Conservation (phyloP, 2,329 filamentous ascomycete species). For the Nemania sp. region DNA sequence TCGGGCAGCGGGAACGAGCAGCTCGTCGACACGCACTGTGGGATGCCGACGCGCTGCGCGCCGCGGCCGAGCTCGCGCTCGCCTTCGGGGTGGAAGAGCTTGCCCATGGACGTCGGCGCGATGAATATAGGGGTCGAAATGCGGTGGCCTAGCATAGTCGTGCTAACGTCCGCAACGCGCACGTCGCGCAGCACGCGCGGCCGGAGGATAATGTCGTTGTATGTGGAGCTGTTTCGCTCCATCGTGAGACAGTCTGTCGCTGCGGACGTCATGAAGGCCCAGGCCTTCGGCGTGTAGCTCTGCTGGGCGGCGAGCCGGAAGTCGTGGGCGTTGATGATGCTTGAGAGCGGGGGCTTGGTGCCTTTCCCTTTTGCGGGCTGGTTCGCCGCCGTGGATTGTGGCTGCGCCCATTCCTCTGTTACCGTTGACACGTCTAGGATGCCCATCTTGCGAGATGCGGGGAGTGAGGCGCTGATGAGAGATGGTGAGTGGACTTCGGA, state of each 20-base stretch:
- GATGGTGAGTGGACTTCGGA: constrained; percentile 62
- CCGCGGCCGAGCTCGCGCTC: constrained; percentile 69
- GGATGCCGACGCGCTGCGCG: constrained; percentile 62
- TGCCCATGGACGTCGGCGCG: constrained; percentile 73
- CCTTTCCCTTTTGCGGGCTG: constrained; percentile 20
- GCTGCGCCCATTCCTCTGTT: constrained; percentile 60
- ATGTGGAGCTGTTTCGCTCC: constrained; percentile 65
- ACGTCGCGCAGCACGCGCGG: constrained; percentile 57
- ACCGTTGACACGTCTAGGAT: constrained; percentile 61
- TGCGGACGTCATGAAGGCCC: constrained; percentile 76
- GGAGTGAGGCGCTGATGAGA: constrained; percentile 56
- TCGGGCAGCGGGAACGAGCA: constrained; percentile 69
- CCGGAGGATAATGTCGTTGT: constrained; percentile 68
- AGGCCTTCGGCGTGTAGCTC: constrained; percentile 71
- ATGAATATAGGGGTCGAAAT: constrained; percentile 71
- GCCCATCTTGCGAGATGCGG: constrained; percentile 62
- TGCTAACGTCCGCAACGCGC: constrained; percentile 60
- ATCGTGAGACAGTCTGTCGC: constrained; percentile 72
- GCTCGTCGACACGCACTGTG: constrained; percentile 72
- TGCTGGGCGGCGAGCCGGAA: constrained; percentile 68
- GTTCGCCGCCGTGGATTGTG: constrained; percentile 44
- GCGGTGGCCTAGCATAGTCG: constrained; percentile 66
- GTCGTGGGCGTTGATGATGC: constrained; percentile 69
- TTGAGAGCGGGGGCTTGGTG: constrained; percentile 62
- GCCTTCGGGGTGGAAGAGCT: constrained; percentile 72